These are phyloP conservation scores for Globisporangium viniferum DNA, from an alignment of 352 stramenopile genomes.

Conservation along the genomic window DNA sequence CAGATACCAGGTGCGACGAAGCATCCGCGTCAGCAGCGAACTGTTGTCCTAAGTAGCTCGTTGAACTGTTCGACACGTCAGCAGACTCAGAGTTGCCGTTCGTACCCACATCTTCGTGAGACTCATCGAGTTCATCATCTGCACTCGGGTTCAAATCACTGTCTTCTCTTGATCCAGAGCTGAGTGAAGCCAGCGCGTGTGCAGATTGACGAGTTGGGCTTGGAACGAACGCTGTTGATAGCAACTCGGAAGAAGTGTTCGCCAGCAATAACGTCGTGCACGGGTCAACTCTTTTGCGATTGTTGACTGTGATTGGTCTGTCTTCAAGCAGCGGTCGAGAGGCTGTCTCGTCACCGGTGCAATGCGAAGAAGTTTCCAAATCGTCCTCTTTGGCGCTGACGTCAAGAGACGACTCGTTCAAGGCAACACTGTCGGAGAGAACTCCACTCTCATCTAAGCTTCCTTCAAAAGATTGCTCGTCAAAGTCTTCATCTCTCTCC, in stretches of 20 bases:
- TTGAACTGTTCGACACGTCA: not conserved
- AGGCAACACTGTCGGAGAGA: not conserved
- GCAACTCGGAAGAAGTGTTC: not conserved
- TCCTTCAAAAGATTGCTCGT: constrained; percentile 6
- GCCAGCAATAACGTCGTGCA: constrained; percentile 1
- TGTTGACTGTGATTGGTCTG: not conserved
- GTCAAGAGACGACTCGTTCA: not conserved
- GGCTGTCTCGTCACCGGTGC: not conserved
- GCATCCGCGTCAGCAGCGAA: not conserved
- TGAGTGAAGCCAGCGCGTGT: not conserved
- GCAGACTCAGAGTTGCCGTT: not conserved
- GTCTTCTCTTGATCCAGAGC: not conserved
- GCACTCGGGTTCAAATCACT: not conserved
- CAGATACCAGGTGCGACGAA: not conserved
- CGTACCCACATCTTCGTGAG: not conserved
- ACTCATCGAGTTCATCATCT: not conserved
- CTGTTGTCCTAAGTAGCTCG: not conserved
- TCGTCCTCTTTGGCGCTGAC: not conserved
- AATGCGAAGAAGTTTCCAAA: not conserved
- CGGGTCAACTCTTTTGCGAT: not conserved
- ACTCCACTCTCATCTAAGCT: not conserved
- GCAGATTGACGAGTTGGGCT: not conserved
- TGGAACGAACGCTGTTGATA: constrained; percentile 1
- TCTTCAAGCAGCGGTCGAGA: not conserved
- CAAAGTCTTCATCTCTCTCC: constrained; percentile 5